Conservation (phyloP, 768 basidiomycete genomes). For the Trichaptum fuscoviolaceum region DNA sequence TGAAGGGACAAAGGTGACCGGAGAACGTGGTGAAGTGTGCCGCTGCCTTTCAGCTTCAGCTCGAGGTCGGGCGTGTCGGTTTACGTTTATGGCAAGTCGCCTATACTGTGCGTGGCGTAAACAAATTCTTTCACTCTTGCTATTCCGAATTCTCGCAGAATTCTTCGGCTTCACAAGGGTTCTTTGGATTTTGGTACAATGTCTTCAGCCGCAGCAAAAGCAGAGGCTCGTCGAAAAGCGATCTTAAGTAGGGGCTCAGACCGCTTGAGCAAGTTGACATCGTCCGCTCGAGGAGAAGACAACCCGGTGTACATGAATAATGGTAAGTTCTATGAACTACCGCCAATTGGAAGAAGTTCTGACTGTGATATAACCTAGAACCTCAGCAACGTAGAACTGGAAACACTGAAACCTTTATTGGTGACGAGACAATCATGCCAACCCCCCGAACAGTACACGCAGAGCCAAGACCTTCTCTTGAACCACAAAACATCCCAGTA, state of each 20-base stretch:
- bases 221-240: conserved; percentile 73
- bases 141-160: background rate
- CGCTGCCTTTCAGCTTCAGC: background rate
- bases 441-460: conserved; percentile 27
- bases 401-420: conserved; percentile 28
- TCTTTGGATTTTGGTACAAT: background rate
- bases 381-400: conserved; percentile 1
- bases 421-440: conserved; percentile 43
- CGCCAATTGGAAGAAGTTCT: background rate
- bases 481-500: conserved; percentile 9
- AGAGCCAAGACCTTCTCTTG: conserved; percentile 17
- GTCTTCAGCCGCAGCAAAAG: conserved; percentile 54
- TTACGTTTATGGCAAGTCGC: background rate
- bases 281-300: conserved; percentile 68
- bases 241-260: conserved; percentile 68
- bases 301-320: conserved; percentile 49
- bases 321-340: conserved; percentile 29
- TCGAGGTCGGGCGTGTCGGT: background rate
- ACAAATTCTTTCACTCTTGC: background rate
- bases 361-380: background rate
- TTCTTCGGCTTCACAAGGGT: too few species aligned
- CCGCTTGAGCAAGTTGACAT: conserved; percentile 75
- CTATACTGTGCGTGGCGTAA: background rate
- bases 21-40: background rate
- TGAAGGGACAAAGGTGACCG: background rate